phyloP scores from a whole-genome alignment of 257 asterid genomes.

The Solanum bulbocastanum region DNA sequence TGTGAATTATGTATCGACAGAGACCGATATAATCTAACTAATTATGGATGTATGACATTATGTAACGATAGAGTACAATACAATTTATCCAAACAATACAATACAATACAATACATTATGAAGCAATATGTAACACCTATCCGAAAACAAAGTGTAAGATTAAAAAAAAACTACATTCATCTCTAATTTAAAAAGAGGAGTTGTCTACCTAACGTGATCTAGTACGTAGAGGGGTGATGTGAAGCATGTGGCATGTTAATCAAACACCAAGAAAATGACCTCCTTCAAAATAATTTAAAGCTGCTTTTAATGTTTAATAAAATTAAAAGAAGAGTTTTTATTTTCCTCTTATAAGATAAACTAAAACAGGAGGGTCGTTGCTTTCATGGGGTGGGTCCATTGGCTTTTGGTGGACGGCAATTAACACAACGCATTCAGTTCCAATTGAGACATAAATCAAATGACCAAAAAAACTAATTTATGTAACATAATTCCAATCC shows the following conservation, averaged over 20 bases:
- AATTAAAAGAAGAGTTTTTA: not conserved
- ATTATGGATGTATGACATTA: too few species aligned
- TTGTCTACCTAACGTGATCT: not conserved
- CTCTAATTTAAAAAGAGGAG: not conserved
- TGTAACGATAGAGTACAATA: too few species aligned
- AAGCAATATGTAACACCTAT: too few species aligned
- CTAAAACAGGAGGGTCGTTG: not conserved
- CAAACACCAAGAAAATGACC: not conserved
- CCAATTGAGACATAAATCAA: not conserved
- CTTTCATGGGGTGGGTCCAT: not conserved
- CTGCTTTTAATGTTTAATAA: not conserved
- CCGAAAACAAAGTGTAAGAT: too few species aligned
- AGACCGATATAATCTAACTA: rapidly evolving
- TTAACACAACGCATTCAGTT: not conserved
- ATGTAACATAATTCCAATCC: not conserved
- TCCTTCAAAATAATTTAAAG: not conserved
- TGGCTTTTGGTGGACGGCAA: not conserved
- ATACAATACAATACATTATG: too few species aligned
- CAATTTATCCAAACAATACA: too few species aligned
- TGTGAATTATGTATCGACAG: too few species aligned
- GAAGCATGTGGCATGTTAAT: not conserved
- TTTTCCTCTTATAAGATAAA: not conserved
- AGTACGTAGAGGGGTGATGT: not conserved
- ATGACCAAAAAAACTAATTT: not conserved
- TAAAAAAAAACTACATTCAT: not conserved